Evolutionary conservation across 768 basidiomycete species (phyloP), one percentile per base, ranked within the genome.

Genomic region (Pleurotus tuoliensis): DNA sequence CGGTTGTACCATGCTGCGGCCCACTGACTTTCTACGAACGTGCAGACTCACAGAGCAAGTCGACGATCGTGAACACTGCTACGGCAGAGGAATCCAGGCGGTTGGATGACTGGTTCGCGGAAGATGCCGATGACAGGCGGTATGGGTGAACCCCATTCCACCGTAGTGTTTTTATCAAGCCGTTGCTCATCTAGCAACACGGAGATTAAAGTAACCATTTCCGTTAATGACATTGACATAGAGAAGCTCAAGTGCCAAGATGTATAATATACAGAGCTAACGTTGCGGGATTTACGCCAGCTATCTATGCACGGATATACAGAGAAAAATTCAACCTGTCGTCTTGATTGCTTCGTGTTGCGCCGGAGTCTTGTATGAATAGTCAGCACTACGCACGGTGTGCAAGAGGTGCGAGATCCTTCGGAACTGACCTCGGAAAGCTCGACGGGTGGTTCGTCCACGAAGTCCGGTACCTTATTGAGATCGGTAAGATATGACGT

Each of bases 391-490:
- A 22, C 30, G 9, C 18, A 40, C 50, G 18, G 39, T 20, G 18
- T 40, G 27, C 15, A 30, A 43, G 24, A 7, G 13, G 46, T 60
- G n/a, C 56, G 20, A 49, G 50, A 27, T 43, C 11, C 37, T 16
- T 8, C 18, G 11, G 25, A 41, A 68, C 78, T 52, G 55, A 86
- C 88, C 76, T 90, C 86, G 58, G 69, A 68, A 18, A 78, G 43
- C 63, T 91, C 88, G 22, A 90, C 75, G 12, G 95, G 95, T 11
- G 90, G 75, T 57, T 94, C 88, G 66, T 98, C 96, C 9, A 95
- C 76, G 68, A 97, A 97, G 69, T 97, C 94, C 45, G 96, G 96
- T 12, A 83, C 83, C 67, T 91, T 93, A 71, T 85, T 88, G 55
- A 95, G 74, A 67, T 95, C 91, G 16, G 84, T 71, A 18, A 99